phyloP scores from a whole-genome alignment of 176 grass and related monocot species.

The Juncus inflexus region DNA sequence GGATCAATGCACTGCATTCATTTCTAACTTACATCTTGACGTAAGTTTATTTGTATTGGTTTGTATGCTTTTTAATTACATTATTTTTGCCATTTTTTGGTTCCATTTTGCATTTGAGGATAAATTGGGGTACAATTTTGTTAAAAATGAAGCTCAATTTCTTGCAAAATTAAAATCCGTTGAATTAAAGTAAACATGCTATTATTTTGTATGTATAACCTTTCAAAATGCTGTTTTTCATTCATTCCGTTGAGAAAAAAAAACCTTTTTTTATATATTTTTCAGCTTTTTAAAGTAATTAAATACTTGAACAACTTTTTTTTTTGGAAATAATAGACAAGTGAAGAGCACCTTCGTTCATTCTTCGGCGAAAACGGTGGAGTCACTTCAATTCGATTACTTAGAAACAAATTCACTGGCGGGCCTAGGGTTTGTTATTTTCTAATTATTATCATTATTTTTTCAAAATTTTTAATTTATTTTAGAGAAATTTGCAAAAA shows the following conservation, averaged over 20 bases:
- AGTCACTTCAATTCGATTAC: conserved; percentile 65
- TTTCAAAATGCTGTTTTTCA: conserved; percentile 21
- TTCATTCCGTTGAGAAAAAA: conserved; percentile 19
- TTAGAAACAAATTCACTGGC: conserved; percentile 70
- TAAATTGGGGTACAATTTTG: too few relatives aligned
- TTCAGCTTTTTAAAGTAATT: too few relatives aligned
- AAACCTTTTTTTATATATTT: too few relatives aligned
- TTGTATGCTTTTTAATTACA: not conserved
- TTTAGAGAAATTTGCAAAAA: too few relatives aligned
- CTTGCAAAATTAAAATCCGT: too few relatives aligned
- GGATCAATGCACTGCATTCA: conserved; percentile 73
- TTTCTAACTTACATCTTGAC: conserved; percentile 74
- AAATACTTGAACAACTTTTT: not conserved
- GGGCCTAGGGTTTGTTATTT: conserved; percentile 60
- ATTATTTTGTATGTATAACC: conserved; percentile 7
- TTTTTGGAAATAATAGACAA: conserved; percentile 43
- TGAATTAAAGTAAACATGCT: too few relatives aligned
- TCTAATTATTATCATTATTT: too few relatives aligned
- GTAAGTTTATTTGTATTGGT: conserved; percentile 15
- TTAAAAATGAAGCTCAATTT: too few relatives aligned
- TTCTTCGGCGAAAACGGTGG: conserved; percentile 84
- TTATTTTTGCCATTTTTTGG: not conserved
- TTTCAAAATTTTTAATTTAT: too few relatives aligned
- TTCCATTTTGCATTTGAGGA: too few relatives aligned
- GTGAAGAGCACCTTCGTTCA: conserved; percentile 51